phyloP scores from a whole-genome alignment of 2,329 filamentous ascomycete genomes.

The Ceratocystis cubensis region DNA sequence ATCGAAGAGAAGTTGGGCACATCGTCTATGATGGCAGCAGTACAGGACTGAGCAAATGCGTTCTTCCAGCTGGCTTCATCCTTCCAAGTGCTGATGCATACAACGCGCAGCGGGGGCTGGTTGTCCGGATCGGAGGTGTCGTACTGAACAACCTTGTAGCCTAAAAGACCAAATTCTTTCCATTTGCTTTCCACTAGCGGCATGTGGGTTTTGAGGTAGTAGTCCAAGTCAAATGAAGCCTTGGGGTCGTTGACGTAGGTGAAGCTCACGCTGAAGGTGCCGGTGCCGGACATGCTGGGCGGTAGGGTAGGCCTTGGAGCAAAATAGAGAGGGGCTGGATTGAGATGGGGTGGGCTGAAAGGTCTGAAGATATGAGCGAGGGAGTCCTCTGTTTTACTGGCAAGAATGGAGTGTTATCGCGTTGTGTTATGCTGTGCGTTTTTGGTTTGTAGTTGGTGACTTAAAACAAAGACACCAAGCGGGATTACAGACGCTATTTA shows the following conservation, averaged over 20 bases:
- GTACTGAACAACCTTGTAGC: constrained; percentile 28
- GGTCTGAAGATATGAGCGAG: background rate
- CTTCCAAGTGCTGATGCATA: constrained; percentile 28
- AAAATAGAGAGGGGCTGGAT: background rate
- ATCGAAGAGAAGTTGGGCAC: constrained; percentile 28
- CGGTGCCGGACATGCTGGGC: constrained; percentile 9
- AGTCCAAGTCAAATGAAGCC: constrained; percentile 35
- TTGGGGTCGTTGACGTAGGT: constrained; percentile 13
- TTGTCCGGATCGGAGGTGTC: constrained; percentile 21
- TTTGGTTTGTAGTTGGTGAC: background rate
- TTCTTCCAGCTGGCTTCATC: constrained; percentile 24
- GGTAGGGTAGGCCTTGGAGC: background rate
- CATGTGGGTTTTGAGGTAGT: constrained; percentile 38
- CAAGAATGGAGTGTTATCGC: background rate
- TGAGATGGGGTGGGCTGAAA: background rate
- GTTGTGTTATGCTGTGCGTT: background rate
- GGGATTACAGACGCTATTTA: background rate
- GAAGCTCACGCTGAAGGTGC: constrained; percentile 13
- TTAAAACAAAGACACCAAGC: background rate
- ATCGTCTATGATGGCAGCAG: constrained; percentile 26
- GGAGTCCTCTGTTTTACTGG: background rate
- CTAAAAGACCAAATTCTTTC: constrained; percentile 31
- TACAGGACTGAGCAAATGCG: background rate
- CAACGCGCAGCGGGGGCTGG: constrained; percentile 23
- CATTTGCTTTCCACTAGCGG: constrained; percentile 32